Percentiles rank a stretch among this genome's conserved stretches.
Conservation (phyloP, 2,329 filamentous ascomycete species). For the Graphilbum sp. region DNA sequence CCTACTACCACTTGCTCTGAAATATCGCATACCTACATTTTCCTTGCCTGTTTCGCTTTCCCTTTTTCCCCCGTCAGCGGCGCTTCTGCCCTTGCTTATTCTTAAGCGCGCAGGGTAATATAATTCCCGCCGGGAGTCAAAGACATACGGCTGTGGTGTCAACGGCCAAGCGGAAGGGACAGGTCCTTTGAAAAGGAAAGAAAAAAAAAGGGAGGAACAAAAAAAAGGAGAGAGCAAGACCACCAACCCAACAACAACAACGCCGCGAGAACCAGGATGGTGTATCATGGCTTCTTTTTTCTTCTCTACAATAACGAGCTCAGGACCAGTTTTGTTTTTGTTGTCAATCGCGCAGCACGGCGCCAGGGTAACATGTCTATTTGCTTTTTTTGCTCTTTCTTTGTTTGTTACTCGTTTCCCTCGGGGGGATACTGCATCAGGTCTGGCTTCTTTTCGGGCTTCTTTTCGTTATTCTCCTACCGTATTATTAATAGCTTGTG, state of each 20-base stretch:
- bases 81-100: too few relatives aligned
- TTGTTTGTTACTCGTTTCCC: neutral
- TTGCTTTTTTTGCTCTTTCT: neutral
- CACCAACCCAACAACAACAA: neutral
- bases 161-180: too few relatives aligned
- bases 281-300: slow-evolving; percentile 4
- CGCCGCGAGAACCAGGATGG: neutral
- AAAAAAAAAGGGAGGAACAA: too few relatives aligned
- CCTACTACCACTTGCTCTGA: neutral
- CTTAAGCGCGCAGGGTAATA: too few relatives aligned
- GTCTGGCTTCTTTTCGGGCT: slow-evolving; percentile 7
- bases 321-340: slow-evolving; percentile 7
- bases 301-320: slow-evolving; percentile 9
- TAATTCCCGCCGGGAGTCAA: too few relatives aligned
- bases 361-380: slow-evolving; percentile 8
- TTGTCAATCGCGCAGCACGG: slow-evolving; percentile 9
- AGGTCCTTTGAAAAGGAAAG: too few relatives aligned
- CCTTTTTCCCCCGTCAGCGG: too few relatives aligned
- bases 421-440: slow-evolving; percentile 8
- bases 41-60: too few relatives aligned
- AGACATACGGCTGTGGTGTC: too few relatives aligned
- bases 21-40: too few relatives aligned
- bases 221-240: neutral
- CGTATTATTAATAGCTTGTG: slow-evolving; percentile 6
- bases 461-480: slow-evolving; percentile 3